Conservation (phyloP, 257 asterid genomes). For the Asclepias syriaca region DNA sequence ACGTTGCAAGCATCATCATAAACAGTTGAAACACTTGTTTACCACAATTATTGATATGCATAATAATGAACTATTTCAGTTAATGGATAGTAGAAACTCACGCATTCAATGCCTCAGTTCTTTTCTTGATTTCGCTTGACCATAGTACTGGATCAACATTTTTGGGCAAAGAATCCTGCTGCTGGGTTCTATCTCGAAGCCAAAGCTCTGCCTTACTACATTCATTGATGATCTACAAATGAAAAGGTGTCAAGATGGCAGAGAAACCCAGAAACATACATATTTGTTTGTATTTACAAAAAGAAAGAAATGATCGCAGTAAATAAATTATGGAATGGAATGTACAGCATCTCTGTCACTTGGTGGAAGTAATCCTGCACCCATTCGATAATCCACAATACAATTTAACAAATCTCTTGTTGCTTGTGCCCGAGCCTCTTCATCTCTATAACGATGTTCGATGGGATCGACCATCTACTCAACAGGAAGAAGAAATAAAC, state of each 20-base stretch:
- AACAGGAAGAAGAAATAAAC: constrained; percentile 2
- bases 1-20: not conserved
- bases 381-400: constrained; percentile 55
- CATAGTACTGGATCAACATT: constrained; percentile 72
- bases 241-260: not conserved
- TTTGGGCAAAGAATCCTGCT: constrained; percentile 75
- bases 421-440: constrained; percentile 68
- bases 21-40: not conserved
- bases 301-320: not conserved
- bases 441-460: constrained; percentile 77
- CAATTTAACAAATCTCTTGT: constrained; percentile 47
- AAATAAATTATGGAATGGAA: constrained; percentile 12
- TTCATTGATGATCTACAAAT: constrained; percentile 60
- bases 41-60: not conserved
- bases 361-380: constrained; percentile 59
- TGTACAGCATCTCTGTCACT: constrained; percentile 66
- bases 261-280: not conserved
- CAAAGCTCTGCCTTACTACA: constrained; percentile 80
- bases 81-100: constrained; percentile 35
- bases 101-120: constrained; percentile 61
- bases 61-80: not conserved
- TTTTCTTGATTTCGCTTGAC: constrained; percentile 65
- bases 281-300: not conserved
- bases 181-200: constrained; percentile 68
- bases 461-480: constrained; percentile 79